Evolutionary conservation across 768 basidiomycete genomes (phyloP), one percentile per base, ranked within the genome.

Genomic region (Termitomyces sp.): DNA sequence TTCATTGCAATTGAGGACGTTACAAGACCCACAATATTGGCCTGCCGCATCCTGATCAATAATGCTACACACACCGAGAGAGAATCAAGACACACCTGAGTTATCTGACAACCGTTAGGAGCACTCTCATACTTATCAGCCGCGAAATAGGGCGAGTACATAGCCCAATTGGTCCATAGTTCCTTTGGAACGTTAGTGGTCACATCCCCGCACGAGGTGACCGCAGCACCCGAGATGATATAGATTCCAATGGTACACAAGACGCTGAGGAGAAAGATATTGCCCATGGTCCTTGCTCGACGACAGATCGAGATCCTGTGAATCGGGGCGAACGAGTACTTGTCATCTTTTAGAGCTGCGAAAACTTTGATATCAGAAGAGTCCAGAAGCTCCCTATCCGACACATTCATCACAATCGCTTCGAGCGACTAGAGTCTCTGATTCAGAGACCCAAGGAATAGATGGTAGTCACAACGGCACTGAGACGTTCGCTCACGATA

Each of bases 81-180:
- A 34, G 7, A 12, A 10, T 20, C 1, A 9, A 42, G 31, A 64
- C 69, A 55, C 65, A 84, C 88, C 75, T 88, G 87, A n/a, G 76
- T 76, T 47, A 89, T 69, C 17, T 72, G 69, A 67, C 89, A 91
- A 20, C 69, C 69, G 4, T 68, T 65, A 2, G 86, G 85, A 0
- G 83, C 82, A 1, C 72, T 62, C 1, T 61, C 42, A 68, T 89
- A 88, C 36, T 70, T 63, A 3, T 70, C 77, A 5, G 75, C 76
- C 0, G 87, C 73, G 59, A 77, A 80, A 69, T 81, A 89, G 0
- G 88, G 88, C 34, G 86, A 79, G 65, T 88, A 87, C 43, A 83
- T 77, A 11, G 79, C 85, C 88, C 87, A 89, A 1, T 77, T 71
- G 34, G 68, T 67, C 32, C 69, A 66, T n/a, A 65, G 34, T 40